Conservation (phyloP, 208 protist genomes). For the Naegleria lovaniensis region DNA sequence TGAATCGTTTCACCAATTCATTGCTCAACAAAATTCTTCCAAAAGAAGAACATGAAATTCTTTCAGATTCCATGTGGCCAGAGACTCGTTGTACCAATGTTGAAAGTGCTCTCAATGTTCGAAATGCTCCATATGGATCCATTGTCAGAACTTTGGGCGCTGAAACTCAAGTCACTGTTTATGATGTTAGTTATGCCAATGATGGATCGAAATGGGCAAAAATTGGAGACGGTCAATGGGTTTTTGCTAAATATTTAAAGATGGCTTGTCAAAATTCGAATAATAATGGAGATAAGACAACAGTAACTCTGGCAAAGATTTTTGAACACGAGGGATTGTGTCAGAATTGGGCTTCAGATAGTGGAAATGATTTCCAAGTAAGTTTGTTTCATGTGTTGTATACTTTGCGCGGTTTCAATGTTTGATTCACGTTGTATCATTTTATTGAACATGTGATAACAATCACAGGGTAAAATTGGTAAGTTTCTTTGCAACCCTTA, state of each 20-base stretch:
- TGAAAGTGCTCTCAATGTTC: background rate
- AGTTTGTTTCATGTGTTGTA: too few species aligned
- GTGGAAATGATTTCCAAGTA: background rate
- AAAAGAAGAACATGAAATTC: too few species aligned
- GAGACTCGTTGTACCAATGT: background rate
- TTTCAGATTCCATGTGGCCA: background rate
- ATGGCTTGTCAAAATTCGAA: background rate
- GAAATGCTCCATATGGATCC: background rate
- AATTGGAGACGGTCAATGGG: background rate
- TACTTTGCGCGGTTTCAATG: too few species aligned
- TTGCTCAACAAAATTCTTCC: too few species aligned
- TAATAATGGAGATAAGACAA: background rate
- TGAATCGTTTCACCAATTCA: too few species aligned
- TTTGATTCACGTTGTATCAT: too few species aligned
- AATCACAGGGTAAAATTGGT: too few species aligned
- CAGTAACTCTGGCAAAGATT: background rate
- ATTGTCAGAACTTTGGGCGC: background rate
- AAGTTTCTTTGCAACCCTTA: too few species aligned
- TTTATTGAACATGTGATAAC: too few species aligned
- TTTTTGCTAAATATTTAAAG: background rate
- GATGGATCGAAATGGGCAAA: background rate
- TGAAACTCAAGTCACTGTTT: background rate
- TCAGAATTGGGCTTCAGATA: background rate
- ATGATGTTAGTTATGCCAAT: background rate
- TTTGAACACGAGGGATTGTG: background rate